Evolutionary conservation across 2,329 filamentous ascomycete genomes (phyloP).

Genomic region (Nigrospora oryzae): DNA sequence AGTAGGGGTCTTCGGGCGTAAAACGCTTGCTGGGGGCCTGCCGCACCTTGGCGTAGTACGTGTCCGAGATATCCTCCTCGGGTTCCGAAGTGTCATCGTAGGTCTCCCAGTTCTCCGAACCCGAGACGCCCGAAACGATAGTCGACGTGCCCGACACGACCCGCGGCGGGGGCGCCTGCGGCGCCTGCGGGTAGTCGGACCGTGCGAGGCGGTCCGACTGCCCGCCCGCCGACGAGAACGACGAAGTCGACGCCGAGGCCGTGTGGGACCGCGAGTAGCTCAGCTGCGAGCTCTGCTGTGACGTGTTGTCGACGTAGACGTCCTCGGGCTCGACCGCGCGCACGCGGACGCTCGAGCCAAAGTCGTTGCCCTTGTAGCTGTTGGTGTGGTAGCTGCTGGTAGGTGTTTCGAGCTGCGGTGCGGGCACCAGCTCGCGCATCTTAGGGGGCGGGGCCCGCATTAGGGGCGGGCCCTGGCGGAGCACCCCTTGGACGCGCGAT

Average conservation of each 20-base stretch:
- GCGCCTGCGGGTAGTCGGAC: constrained; percentile 30
- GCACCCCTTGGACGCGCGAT: constrained; percentile 32
- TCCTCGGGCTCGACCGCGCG: constrained; percentile 67
- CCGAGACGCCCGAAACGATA: constrained; percentile 50
- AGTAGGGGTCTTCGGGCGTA: constrained; percentile 37
- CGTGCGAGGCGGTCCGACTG: constrained; percentile 24
- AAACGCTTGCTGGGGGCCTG: constrained; percentile 59
- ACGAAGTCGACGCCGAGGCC: constrained; percentile 16
- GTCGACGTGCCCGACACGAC: constrained; percentile 63
- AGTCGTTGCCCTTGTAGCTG: constrained; percentile 37
- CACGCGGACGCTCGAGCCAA: constrained; percentile 40
- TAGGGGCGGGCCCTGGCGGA: constrained; percentile 45
- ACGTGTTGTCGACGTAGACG: constrained; percentile 65
- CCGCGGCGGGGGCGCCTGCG: constrained; percentile 42
- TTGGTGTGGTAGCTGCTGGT: constrained; percentile 38
- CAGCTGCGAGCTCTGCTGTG: constrained; percentile 20
- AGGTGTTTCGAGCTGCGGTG: constrained; percentile 43
- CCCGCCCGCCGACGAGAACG: constrained; percentile 29
- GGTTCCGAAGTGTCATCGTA: constrained; percentile 79
- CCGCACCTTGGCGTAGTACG: constrained; percentile 72
- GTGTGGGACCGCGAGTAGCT: constrained; percentile 23
- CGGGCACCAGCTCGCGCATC: constrained; percentile 69
- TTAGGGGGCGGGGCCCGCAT: constrained; percentile 72
- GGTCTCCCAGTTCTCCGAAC: constrained; percentile 96
- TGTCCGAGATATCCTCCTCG: constrained; percentile 66